Percentiles rank a stretch among this genome's conserved stretches.
These are phyloP conservation scores for Sanghuangporus weigelae DNA, from an alignment of 1,284 basidiomycete genomes.

Conservation along the genomic window DNA sequence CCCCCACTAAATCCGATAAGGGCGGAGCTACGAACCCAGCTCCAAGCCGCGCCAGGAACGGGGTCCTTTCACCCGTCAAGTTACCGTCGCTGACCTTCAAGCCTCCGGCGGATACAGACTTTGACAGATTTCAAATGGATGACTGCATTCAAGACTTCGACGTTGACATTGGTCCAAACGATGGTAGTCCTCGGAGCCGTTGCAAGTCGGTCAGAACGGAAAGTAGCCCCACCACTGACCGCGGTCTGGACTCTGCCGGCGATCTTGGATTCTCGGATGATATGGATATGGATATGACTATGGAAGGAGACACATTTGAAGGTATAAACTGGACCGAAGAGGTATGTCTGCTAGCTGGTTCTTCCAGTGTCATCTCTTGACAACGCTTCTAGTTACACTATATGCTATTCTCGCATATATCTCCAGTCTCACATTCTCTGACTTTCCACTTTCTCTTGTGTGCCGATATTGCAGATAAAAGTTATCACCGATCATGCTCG, in stretches of 20 bases:
- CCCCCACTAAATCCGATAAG: slow-evolving; percentile 18
- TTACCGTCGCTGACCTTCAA: neutral
- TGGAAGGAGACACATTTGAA: neutral
- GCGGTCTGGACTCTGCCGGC: neutral
- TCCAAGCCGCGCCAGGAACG: neutral
- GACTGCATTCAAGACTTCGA: slow-evolving; percentile 16
- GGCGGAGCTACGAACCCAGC: neutral
- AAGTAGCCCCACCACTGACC: slow-evolving; percentile 7
- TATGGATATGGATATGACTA: neutral
- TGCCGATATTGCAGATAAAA: neutral
- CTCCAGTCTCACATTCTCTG: slow-evolving; percentile 31
- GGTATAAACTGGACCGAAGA: slow-evolving; percentile 46
- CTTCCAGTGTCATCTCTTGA: slow-evolving; percentile 1
- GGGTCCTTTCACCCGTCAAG: slow-evolving; percentile 3
- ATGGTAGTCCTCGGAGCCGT: neutral
- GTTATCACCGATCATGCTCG: slow-evolving; percentile 28
- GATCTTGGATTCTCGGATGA: slow-evolving; percentile 6
- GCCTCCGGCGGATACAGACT: neutral
- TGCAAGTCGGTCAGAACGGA: neutral
- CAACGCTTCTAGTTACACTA: slow-evolving; percentile 43
- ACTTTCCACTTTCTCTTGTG: slow-evolving; percentile 57
- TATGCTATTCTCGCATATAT: slow-evolving; percentile 52
- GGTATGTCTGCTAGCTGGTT: slow-evolving; percentile 33
- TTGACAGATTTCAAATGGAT: slow-evolving; percentile 2
- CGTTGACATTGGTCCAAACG: slow-evolving; percentile 1